Conservation (phyloP, 768 basidiomycete genomes). For the Podaxis rugospora region DNA sequence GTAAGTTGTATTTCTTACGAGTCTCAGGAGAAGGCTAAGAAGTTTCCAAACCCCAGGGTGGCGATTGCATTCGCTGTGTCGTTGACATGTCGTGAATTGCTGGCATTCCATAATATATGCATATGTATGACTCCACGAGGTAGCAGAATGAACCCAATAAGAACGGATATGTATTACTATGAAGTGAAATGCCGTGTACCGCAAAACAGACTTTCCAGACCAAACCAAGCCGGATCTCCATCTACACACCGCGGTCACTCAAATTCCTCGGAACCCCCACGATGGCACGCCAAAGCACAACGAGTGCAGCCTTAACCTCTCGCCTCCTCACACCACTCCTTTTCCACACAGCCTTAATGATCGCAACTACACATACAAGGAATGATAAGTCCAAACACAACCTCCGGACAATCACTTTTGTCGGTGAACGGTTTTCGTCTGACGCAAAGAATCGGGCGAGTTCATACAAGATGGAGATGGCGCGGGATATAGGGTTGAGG, state of each 20-base stretch:
- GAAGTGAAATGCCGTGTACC: not conserved
- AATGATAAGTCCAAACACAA: conserved; percentile 79
- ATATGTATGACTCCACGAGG: not conserved
- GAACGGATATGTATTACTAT: not conserved
- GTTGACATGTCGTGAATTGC: conserved; percentile 71
- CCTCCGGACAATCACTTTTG: conserved; percentile 64
- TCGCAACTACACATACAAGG: conserved; percentile 56
- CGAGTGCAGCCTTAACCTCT: conserved; percentile 64
- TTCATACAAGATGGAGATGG: conserved; percentile 42
- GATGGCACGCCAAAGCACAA: conserved; percentile 67
- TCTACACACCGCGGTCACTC: conserved; percentile 47
- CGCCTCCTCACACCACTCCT: conserved; percentile 63
- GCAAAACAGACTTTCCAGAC: not conserved
- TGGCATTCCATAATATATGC: not conserved
- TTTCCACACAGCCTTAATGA: conserved; percentile 58
- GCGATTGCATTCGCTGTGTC: conserved; percentile 92
- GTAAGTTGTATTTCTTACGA: conserved; percentile 44
- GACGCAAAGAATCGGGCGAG: conserved; percentile 55
- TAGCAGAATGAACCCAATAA: not conserved
- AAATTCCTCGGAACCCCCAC: conserved; percentile 46
- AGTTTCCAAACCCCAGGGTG: conserved; percentile 40
- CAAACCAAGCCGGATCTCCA: not conserved
- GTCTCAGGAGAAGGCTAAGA: not conserved
- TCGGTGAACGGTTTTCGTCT: conserved; percentile 59
- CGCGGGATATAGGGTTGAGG: conserved; percentile 57